phyloP scores from a whole-genome alignment of 495 filamentous ascomycete genomes.

The Patellaria atrata region DNA sequence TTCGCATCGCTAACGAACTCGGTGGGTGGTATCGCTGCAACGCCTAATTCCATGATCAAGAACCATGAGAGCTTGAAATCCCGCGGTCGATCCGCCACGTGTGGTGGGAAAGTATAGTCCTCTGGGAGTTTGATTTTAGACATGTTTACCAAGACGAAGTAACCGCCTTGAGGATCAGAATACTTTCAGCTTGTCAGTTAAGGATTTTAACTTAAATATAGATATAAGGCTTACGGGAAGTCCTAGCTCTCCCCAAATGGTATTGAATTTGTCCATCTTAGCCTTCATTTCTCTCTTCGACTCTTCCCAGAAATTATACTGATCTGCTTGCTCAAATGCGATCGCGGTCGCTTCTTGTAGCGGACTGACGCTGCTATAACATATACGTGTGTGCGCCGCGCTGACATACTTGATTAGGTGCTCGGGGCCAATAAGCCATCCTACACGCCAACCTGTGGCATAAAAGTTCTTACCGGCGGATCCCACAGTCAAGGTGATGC shows the following conservation, averaged over 20 bases:
- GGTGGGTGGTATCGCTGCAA: constrained; percentile 89
- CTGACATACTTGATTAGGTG: constrained; percentile 84
- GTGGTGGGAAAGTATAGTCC: constrained; percentile 73
- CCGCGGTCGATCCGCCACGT: constrained; percentile 69
- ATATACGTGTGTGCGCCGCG: constrained; percentile 89
- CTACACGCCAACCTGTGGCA: constrained; percentile 90
- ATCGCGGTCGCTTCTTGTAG: constrained; percentile 94
- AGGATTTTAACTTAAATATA: not conserved
- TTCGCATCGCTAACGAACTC: constrained; percentile 89
- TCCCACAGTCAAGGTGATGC: constrained; percentile 81
- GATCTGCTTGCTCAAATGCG: constrained; percentile 81
- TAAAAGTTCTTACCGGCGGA: constrained; percentile 98
- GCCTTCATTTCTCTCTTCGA: constrained; percentile 69
- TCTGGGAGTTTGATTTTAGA: constrained; percentile 65
- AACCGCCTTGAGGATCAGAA: constrained; percentile 87
- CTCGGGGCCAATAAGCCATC: constrained; percentile 81
- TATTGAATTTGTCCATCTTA: constrained; percentile 81
- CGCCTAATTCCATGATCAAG: constrained; percentile 86
- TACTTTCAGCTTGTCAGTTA: constrained; percentile 41
- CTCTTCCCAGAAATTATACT: constrained; percentile 76
- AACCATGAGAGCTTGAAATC: constrained; percentile 96
- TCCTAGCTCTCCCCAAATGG: constrained; percentile 75
- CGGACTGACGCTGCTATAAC: constrained; percentile 84
- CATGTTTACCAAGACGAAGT: constrained; percentile 91
- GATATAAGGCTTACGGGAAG: constrained; percentile 41